Conservation (phyloP, 2,329 filamentous ascomycete genomes). For the Trichoderma breve region DNA sequence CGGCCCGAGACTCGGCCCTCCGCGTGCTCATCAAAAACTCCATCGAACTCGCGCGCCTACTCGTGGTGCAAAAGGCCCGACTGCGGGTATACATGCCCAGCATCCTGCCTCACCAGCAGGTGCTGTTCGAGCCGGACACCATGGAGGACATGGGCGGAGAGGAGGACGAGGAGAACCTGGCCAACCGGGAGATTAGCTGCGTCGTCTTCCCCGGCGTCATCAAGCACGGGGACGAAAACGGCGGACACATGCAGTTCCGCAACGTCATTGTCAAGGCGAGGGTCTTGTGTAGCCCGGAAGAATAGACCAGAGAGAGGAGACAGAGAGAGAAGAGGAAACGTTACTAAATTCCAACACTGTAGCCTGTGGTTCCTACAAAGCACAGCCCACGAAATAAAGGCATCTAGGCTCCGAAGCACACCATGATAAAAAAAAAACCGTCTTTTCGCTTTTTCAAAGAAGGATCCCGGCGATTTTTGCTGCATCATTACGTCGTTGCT, state of each 20-base stretch:
- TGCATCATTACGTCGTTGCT: background rate
- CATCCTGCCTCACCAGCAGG: conserved; percentile 51
- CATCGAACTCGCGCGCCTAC: conserved; percentile 54
- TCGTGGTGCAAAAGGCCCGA: conserved; percentile 58
- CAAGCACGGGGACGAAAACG: conserved; percentile 64
- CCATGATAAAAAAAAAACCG: background rate
- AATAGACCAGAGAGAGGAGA: conserved; percentile 14
- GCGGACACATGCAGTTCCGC: conserved; percentile 56
- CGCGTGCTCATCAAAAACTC: conserved; percentile 51
- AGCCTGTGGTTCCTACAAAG: background rate
- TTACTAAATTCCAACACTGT: background rate
- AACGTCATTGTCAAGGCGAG: conserved; percentile 67
- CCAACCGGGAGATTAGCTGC: conserved; percentile 55
- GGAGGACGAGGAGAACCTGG: conserved; percentile 56
- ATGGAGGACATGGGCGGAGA: conserved; percentile 68
- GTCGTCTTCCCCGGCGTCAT: conserved; percentile 63
- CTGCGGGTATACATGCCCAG: conserved; percentile 56
- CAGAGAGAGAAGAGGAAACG: background rate
- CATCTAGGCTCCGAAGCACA: background rate
- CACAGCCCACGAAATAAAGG: background rate
- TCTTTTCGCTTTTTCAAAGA: too few species aligned
- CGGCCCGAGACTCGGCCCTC: conserved; percentile 51
- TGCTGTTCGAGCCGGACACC: conserved; percentile 54
- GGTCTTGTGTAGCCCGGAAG: conserved; percentile 56
- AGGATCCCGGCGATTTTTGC: background rate